Percentiles rank a stretch among this genome's conserved stretches.
Conservation (phyloP, 495 filamentous ascomycete genomes). For the Penicillium lagena region DNA sequence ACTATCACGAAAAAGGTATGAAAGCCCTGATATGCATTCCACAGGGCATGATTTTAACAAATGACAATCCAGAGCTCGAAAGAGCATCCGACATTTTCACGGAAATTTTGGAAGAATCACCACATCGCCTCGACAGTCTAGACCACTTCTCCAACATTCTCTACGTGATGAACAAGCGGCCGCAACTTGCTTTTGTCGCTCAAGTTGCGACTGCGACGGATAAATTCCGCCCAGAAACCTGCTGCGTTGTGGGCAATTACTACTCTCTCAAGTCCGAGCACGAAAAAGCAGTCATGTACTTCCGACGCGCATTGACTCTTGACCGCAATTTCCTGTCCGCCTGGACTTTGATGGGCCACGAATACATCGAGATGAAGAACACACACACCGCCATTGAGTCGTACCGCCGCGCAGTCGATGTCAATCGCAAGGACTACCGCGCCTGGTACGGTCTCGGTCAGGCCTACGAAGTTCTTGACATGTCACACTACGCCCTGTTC, state of each 20-base stretch:
- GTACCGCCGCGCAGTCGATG: slow-evolving; percentile 91
- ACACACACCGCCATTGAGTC: slow-evolving; percentile 97
- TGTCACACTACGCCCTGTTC: slow-evolving; percentile 93
- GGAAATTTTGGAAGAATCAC: slow-evolving; percentile 68
- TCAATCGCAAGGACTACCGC: slow-evolving; percentile 93
- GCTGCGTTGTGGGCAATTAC: slow-evolving; percentile 96
- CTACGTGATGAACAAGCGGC: slow-evolving; percentile 80
- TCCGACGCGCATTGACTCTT: slow-evolving; percentile 89
- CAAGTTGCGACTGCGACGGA: slow-evolving; percentile 85
- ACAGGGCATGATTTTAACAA: neutral
- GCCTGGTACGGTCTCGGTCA: slow-evolving; percentile 98
- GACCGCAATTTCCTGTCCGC: slow-evolving; percentile 89
- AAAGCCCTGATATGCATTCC: neutral
- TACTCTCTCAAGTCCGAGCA: slow-evolving; percentile 89
- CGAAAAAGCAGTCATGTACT: slow-evolving; percentile 97
- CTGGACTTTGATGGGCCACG: slow-evolving; percentile 99
- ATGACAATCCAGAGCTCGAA: slow-evolving; percentile 56
- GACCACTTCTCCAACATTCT: slow-evolving; percentile 97
- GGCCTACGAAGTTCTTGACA: slow-evolving; percentile 95
- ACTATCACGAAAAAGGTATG: slow-evolving; percentile 78
- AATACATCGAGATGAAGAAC: slow-evolving; percentile 98
- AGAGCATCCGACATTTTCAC: slow-evolving; percentile 81
- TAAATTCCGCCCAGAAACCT: slow-evolving; percentile 95
- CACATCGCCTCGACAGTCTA: slow-evolving; percentile 81
- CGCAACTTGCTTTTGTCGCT: slow-evolving; percentile 87